Evolutionary conservation across 345 rosid species (phyloP).

Genomic region (Limnanthes douglasii): DNA sequence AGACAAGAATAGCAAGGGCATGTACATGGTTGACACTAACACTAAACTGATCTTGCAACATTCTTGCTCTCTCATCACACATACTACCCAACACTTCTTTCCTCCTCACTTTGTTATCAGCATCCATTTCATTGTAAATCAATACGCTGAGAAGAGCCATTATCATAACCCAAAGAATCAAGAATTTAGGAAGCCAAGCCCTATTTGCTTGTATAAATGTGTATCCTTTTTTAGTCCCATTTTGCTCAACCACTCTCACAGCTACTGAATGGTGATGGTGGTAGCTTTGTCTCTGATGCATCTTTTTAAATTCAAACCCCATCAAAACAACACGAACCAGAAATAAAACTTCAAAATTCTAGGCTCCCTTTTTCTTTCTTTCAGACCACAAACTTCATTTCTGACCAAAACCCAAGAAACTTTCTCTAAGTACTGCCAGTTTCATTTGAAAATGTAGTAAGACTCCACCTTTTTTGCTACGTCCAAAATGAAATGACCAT

Average conservation of each 20-base stretch:
- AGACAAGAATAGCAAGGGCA: constrained; percentile 92
- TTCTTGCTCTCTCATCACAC: constrained; percentile 97
- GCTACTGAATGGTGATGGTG: constrained; percentile 41
- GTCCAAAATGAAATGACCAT: too few species aligned
- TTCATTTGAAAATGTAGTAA: too few species aligned
- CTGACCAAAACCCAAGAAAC: too few species aligned
- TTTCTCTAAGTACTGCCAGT: too few species aligned
- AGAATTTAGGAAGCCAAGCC: constrained; percentile 46
- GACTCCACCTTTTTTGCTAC: too few species aligned
- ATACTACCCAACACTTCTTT: constrained; percentile 62
- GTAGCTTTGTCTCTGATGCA: constrained; percentile 24
- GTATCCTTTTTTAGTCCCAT: constrained; percentile 43
- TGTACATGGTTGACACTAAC: constrained; percentile 99
- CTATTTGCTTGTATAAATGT: constrained; percentile 56
- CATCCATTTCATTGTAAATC: constrained; percentile 51
- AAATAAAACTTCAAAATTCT: too few species aligned
- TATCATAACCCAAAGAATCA: constrained; percentile 41
- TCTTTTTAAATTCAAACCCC: constrained; percentile 33
- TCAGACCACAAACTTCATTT: too few species aligned
- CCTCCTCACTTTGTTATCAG: constrained; percentile 44
- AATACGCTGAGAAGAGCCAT: constrained; percentile 24
- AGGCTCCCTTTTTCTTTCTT: too few species aligned
- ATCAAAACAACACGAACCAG: too few species aligned
- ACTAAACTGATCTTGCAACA: constrained; percentile 94
- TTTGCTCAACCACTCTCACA: constrained; percentile 43